phyloP scores from a whole-genome alignment of 1,139 yeast genomes.

The Candida glucosophila region DNA sequence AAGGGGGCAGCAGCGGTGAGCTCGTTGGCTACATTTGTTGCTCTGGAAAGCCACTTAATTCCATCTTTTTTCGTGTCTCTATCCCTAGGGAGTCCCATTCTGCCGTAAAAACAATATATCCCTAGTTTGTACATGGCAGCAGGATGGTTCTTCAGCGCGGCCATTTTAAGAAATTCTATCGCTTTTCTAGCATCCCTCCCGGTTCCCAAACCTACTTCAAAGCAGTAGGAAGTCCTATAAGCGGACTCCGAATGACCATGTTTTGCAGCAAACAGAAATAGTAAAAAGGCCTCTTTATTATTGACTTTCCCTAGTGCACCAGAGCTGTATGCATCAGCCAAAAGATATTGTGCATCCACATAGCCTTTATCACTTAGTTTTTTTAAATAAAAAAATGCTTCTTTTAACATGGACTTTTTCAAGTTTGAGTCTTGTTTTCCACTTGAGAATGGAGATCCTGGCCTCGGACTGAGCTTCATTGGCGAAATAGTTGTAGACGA shows the following conservation, averaged over 20 bases:
- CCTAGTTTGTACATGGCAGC: slow-evolving; percentile 95
- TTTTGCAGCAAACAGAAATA: slow-evolving; percentile 86
- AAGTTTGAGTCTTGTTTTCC: slow-evolving; percentile 7
- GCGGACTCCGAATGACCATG: slow-evolving; percentile 90
- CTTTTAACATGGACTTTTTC: slow-evolving; percentile 54
- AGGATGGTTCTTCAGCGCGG: slow-evolving; percentile 87
- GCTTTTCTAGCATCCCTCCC: slow-evolving; percentile 85
- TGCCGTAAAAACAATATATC: slow-evolving; percentile 70
- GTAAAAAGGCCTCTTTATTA: slow-evolving; percentile 61
- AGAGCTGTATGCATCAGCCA: slow-evolving; percentile 82
- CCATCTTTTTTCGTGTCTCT: slow-evolving; percentile 74
- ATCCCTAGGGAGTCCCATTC: slow-evolving; percentile 72
- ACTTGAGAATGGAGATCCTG: slow-evolving; percentile 8
- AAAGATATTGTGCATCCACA: slow-evolving; percentile 81
- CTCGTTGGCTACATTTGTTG: slow-evolving; percentile 77
- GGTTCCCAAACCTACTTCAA: slow-evolving; percentile 90
- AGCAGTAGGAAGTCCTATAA: slow-evolving; percentile 83
- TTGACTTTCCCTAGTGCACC: slow-evolving; percentile 86
- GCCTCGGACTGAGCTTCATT: slow-evolving; percentile 4
- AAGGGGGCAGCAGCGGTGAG: slow-evolving; percentile 87
- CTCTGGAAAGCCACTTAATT: slow-evolving; percentile 86
- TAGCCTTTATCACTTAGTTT: slow-evolving; percentile 75
- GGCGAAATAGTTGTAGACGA: slow-evolving; percentile 5
- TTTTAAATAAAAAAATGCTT: slow-evolving; percentile 64
- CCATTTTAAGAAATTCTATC: slow-evolving; percentile 72